Conservation (phyloP, 164 flowering plant genomes). For the Saururus chinensis region DNA sequence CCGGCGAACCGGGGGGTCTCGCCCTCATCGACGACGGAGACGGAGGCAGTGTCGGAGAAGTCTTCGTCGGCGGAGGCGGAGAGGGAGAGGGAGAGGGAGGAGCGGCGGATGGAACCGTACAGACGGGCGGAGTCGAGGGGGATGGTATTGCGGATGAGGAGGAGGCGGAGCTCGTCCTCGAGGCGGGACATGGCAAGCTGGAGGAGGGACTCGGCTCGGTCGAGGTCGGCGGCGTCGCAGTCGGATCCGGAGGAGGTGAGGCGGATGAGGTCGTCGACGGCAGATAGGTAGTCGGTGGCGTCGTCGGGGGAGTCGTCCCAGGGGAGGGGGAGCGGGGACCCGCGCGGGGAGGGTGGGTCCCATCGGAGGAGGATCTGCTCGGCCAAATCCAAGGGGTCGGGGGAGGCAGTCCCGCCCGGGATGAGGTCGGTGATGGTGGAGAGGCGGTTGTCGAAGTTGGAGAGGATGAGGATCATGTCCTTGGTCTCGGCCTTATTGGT, state of each 20-base stretch:
- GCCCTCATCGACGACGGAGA: conserved; percentile 3
- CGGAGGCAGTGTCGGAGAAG: not conserved
- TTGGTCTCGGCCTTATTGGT: conserved; percentile 37
- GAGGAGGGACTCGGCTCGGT: conserved; percentile 37
- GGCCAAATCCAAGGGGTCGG: conserved; percentile 15
- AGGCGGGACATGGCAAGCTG: conserved; percentile 49
- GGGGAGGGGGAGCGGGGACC: conserved; percentile 7
- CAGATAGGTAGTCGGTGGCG: conserved; percentile 27
- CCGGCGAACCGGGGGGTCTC: conserved; percentile 2
- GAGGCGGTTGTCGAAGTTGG: conserved; percentile 50
- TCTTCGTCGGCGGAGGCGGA: conserved; percentile 26
- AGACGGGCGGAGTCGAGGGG: conserved; percentile 46
- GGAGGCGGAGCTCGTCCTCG: conserved; percentile 53
- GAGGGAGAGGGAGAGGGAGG: conserved; percentile 27
- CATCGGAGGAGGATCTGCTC: conserved; percentile 29
- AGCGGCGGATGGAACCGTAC: conserved; percentile 47
- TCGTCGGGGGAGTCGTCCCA: conserved; percentile 36
- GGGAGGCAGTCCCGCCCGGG: not conserved
- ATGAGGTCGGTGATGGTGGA: conserved; percentile 31
- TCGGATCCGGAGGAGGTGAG: not conserved
- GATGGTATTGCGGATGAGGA: conserved; percentile 29
- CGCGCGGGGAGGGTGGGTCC: conserved; percentile 13
- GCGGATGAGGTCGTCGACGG: conserved; percentile 40
- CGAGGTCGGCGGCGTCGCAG: conserved; percentile 6
- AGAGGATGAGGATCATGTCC: conserved; percentile 60